Base-by-base conservation (phyloP, 495 filamentous ascomycete genomes). In the Ramalina intermedia region DNA sequence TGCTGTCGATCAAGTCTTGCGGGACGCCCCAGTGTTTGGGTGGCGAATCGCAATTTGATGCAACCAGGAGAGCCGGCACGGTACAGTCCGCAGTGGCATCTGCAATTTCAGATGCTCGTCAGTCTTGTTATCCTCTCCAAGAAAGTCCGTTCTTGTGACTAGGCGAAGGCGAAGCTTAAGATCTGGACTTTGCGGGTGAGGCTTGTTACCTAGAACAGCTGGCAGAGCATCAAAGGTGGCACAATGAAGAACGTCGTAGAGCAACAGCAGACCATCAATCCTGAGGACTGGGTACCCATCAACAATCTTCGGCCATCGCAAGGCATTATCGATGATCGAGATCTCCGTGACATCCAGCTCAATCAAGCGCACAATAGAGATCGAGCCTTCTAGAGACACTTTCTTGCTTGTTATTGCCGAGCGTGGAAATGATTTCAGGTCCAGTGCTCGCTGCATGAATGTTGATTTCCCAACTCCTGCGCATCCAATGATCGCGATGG, bases 401-500 rank as follows among this genome's bases (percentile, higher is more conserved):
- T 75, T 84, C 58, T 84, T 83, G 45, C 76, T 73, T 36, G 69
- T 77, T 24, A 75, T 71, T 39, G 71, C 64, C 41, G 79, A 78
- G 29, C 64, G 64, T 3, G 82, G 72, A 1, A 75, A 63, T 35
- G 66, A 65, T 50, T 76, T 78, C 52, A 90, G 69, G 37, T 86
- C 81, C 56, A 91, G 66, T 11, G 85, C 84, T 47, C 74, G 78
- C 58, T 85, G 82, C 51, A 95, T 83, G 56, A 96, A 94, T 20
- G 84, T 84, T 43, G 85, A 87, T 67, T 96, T 96, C 55, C 90
- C 90, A 33, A 86, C 84, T 43, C 81, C 79, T 55, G 76, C 70
- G 55, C 77, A 75, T 46, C 91, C 91, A 56, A 95, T 76, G 21
- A 96, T 79, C 29, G 81, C 86, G 60, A 96, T 85, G 58, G 86